phyloP scores from a whole-genome alignment of 2,329 filamentous ascomycete genomes.

The Immersiporthe knoxdaviesiana region DNA sequence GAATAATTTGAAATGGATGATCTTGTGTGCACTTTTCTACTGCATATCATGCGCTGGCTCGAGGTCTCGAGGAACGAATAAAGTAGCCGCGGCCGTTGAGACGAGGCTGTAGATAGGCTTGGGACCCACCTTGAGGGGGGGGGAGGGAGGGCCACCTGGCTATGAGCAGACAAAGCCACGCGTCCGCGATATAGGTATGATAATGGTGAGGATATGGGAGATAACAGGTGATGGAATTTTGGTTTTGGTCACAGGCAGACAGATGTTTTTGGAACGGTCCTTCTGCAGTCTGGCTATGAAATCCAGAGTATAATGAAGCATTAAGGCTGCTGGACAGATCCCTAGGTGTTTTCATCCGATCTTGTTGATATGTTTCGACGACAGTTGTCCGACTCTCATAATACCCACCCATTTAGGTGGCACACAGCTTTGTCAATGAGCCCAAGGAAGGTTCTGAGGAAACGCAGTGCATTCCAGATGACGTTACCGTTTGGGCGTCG shows the following conservation, averaged over 20 bases:
- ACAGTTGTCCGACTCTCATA: not conserved
- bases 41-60: too few relatives aligned
- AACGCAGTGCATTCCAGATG: not conserved
- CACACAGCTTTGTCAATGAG: not conserved
- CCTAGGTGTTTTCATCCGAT: not conserved
- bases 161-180: not conserved
- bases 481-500: not conserved
- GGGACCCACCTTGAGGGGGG: not conserved
- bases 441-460: not conserved
- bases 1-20: too few relatives aligned
- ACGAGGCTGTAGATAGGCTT: not conserved
- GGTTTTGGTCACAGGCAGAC: not conserved
- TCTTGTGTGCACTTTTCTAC: not conserved
- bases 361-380: not conserved
- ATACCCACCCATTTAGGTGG: not conserved
- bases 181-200: not conserved
- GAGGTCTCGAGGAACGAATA: not conserved
- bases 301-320: not conserved
- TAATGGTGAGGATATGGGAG: not conserved
- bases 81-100: not conserved
- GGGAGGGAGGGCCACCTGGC: not conserved
- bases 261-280: not conserved
- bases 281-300: not conserved
- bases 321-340: not conserved
- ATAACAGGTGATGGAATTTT: not conserved